These are phyloP conservation scores for Aspergillus aculeatinus DNA, from an alignment of 2,329 filamentous ascomycete species.

Conservation along the genomic window DNA sequence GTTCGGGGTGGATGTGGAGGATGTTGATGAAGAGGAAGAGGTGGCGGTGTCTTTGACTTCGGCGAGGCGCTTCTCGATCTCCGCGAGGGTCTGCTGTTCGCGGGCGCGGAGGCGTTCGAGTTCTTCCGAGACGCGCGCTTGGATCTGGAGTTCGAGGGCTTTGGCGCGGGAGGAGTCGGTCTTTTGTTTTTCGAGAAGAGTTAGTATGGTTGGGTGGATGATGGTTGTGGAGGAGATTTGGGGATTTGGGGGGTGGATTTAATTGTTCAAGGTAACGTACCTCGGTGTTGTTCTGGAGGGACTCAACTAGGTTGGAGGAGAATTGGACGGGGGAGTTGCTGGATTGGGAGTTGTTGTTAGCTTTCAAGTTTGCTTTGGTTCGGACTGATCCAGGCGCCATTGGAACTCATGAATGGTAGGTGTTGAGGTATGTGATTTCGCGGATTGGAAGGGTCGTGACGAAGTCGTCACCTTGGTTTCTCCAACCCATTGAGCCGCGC, in stretches of 20 bases:
- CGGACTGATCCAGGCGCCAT: too few relatives aligned
- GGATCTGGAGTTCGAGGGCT: conserved; percentile 80
- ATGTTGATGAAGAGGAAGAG: conserved; percentile 27
- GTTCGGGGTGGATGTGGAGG: conserved; percentile 23
- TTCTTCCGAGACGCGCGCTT: conserved; percentile 80
- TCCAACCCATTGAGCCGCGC: too few relatives aligned
- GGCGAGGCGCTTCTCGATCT: conserved; percentile 63
- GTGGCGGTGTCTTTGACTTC: conserved; percentile 35
- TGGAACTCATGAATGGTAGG: too few relatives aligned
- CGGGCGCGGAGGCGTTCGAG: conserved; percentile 74
- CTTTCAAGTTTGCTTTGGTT: too few relatives aligned
- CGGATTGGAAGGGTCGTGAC: too few relatives aligned
- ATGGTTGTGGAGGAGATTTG: not conserved
- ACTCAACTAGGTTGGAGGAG: conserved; percentile 78
- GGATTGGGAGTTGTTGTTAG: not conserved
- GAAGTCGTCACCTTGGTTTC: too few relatives aligned
- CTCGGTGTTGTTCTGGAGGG: conserved; percentile 80
- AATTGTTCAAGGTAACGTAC: conserved; percentile 50
- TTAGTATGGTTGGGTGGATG: not conserved
- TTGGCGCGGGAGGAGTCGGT: conserved; percentile 84
- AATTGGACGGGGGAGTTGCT: conserved; percentile 62
- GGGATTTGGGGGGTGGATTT: not conserved
- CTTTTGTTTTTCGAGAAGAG: conserved; percentile 48
- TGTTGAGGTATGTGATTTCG: too few relatives aligned
- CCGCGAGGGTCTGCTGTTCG: conserved; percentile 67